Conservation (phyloP, 2,329 filamentous ascomycete genomes). For the Penicillium brevicompactum region DNA sequence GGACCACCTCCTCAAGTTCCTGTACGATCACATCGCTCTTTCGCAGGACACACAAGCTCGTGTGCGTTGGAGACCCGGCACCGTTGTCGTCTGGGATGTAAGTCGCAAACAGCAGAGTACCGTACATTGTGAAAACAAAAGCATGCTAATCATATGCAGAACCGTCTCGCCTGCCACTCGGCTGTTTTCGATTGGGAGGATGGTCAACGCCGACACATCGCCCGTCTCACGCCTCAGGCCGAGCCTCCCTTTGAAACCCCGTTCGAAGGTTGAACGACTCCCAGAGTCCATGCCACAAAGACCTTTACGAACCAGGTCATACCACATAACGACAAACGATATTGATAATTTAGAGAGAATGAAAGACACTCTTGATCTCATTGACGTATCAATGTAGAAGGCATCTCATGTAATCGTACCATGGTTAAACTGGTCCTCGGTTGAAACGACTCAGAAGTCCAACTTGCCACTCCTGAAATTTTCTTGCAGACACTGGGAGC, state of each 20-base stretch:
- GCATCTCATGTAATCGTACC: neutral
- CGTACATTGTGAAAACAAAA: neutral
- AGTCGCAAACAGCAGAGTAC: conserved; percentile 21
- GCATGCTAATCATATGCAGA: conserved; percentile 40
- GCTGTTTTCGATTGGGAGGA: conserved; percentile 81
- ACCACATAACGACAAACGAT: neutral
- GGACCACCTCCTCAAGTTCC: conserved; percentile 73
- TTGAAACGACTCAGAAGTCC: conserved; percentile 53
- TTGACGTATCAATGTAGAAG: neutral
- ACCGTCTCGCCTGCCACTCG: conserved; percentile 76
- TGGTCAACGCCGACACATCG: conserved; percentile 76
- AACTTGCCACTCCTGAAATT: conserved; percentile 58
- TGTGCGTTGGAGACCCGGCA: conserved; percentile 76
- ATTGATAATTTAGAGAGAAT: neutral
- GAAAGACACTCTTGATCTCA: neutral
- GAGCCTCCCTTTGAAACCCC: conserved; percentile 76
- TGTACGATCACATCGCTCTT: conserved; percentile 73
- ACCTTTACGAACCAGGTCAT: neutral
- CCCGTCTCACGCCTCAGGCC: conserved; percentile 80
- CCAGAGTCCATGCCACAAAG: neutral
- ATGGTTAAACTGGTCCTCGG: conserved; percentile 3
- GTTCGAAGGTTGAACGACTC: conserved; percentile 38
- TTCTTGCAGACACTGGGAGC: conserved; percentile 53
- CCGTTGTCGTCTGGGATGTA: conserved; percentile 80
- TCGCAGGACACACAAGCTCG: conserved; percentile 73